Evolutionary conservation across 225 moss, liverwort and hornwort species (phyloP), one percentile per base, ranked within the genome.

Genomic region (Thuidium tamariscinum): DNA sequence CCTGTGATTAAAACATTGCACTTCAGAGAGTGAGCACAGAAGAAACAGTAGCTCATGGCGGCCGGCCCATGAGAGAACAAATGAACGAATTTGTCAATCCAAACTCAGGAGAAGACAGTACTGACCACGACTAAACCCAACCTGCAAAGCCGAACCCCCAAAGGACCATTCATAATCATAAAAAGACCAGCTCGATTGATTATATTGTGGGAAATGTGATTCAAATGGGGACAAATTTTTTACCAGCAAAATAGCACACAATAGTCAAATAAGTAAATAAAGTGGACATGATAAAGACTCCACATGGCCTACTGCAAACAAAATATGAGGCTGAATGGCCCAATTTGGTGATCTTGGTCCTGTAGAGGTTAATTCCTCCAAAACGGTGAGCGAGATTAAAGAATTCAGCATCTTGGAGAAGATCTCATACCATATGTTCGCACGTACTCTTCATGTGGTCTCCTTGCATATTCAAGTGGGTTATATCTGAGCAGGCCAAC

Each of bases 381-480:
- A 23, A 49, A 64, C 70, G 56, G 63, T 49, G 37, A 59, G 32
- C 44, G 61, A 69, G 36, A 82, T 34, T 57, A 49, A 68, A 73
- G 44, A 83, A 79, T 44, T 72, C 36, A 57, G 56, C 48, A 51
- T 41, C 41, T 49, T 14, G 69, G 37, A 57, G 69, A 30, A 76
- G 59, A 86, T 59, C 21, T 15, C 77, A 54, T 77, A 93, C 94
- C 94, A 84, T 94, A 93, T 84, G 78, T 89, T 79, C 90, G 88
- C 85, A 94, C 84, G 84, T 91, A 94, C 84, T 93, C 91, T 84
- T 91, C 94, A 88, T 94, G 87, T 48, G 94, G 88, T 42, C 75
- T 89, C 73, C 90, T 90, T 60, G 93, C 94, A 82, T 94, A 94
- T 70, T 88, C 91, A 67, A 94, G 91, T 37, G 94, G 92, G 49